Conservation (phyloP, 805 yeast genomes). For the Candida peoriensis region DNA sequence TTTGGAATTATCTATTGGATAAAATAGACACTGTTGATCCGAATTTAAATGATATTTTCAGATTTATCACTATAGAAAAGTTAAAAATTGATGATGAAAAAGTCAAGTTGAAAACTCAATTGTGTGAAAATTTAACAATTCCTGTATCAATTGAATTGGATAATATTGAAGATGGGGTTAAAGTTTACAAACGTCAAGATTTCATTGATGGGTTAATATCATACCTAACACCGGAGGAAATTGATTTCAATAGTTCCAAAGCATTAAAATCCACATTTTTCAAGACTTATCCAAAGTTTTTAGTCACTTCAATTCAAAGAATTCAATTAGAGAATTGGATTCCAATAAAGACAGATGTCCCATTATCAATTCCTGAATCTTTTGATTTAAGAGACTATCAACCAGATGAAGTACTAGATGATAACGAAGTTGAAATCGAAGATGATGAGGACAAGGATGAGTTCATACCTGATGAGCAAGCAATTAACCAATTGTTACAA, state of each 20-base stretch:
- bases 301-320: conserved; percentile 72
- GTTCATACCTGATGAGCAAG: conserved; percentile 53
- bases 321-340: conserved; percentile 86
- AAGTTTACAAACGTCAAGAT: conserved; percentile 35
- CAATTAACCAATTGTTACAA: conserved; percentile 48
- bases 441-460: conserved; percentile 21
- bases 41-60: conserved; percentile 43
- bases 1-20: conserved; percentile 62
- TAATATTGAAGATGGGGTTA: conserved; percentile 39
- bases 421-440: conserved; percentile 29
- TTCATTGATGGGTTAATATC: conserved; percentile 40
- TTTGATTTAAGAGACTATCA: conserved; percentile 44
- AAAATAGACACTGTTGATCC: conserved; percentile 46
- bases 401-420: conserved; percentile 36
- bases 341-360: conserved; percentile 76
- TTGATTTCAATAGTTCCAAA: conserved; percentile 41
- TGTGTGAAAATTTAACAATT: conserved; percentile 61
- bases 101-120: conserved; percentile 51
- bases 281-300: conserved; percentile 60
- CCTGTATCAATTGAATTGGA: conserved; percentile 43
- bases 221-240: conserved; percentile 48
- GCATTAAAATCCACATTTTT: conserved; percentile 35
- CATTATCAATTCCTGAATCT: conserved; percentile 46
- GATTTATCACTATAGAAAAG: conserved; percentile 61
- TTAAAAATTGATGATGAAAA: conserved; percentile 44